These are phyloP conservation scores for Dryadomyces quercivorus DNA, from an alignment of 2,329 filamentous ascomycete genomes.

Conservation along the genomic window DNA sequence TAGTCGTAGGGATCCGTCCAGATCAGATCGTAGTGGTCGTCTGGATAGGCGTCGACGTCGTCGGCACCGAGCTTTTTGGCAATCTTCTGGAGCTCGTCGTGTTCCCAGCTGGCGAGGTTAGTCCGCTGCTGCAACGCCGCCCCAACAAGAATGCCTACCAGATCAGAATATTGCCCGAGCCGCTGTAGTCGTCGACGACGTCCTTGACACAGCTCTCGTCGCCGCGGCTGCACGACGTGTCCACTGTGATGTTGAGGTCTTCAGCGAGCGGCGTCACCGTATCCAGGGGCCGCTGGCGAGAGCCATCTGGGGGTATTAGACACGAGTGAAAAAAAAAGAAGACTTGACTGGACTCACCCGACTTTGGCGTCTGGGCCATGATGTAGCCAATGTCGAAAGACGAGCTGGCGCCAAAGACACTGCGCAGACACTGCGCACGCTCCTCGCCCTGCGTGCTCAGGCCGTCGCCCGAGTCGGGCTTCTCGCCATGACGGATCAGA, in stretches of 20 bases:
- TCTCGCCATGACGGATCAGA: conserved; percentile 53
- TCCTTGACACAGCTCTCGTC: conserved; percentile 41
- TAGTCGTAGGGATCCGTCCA: conserved; percentile 45
- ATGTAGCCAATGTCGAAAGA: conserved; percentile 45
- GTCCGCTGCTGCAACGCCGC: background rate
- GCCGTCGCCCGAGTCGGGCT: conserved; percentile 38
- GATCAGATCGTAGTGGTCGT: conserved; percentile 39
- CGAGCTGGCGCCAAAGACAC: conserved; percentile 39
- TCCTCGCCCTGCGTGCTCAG: conserved; percentile 37
- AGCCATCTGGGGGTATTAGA: conserved; percentile 27
- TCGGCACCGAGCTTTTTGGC: conserved; percentile 36
- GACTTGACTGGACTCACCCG: conserved; percentile 18
- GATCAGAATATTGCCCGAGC: conserved; percentile 44
- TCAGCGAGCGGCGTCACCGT: conserved; percentile 44
- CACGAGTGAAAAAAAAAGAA: background rate
- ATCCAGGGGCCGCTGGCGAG: conserved; percentile 37
- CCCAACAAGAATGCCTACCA: conserved; percentile 22
- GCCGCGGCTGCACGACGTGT: conserved; percentile 43
- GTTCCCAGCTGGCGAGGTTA: conserved; percentile 16
- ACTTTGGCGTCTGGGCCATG: conserved; percentile 41
- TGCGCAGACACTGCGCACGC: conserved; percentile 46
- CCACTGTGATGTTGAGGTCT: conserved; percentile 41
- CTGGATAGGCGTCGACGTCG: conserved; percentile 36
- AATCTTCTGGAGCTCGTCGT: conserved; percentile 39
- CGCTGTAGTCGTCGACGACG: conserved; percentile 32